These are phyloP conservation scores for Breynia disticha DNA, from an alignment of 441 rosid genomes.

Conservation along the genomic window DNA sequence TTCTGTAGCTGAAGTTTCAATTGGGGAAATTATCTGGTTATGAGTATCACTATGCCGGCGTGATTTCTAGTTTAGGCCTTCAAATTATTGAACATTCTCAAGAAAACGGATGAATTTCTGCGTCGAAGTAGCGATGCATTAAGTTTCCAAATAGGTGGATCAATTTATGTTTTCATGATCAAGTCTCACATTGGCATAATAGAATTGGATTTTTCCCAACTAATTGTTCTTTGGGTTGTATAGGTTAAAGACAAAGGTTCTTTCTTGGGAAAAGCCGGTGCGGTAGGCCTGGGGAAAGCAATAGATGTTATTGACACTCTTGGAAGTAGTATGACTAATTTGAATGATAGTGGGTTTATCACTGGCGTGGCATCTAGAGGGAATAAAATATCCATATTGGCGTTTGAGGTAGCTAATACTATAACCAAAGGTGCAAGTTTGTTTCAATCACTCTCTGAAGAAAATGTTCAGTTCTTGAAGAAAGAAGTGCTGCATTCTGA, in stretches of 20 bases:
- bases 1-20: no score
- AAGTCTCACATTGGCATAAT: no score
- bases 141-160: no score
- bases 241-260: constrained; percentile 51
- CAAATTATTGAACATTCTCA: no score
- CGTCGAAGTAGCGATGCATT: no score
- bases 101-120: no score
- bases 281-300: constrained; percentile 59
- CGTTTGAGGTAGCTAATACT: constrained; percentile 89
- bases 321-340: constrained; percentile 77
- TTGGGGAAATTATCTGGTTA: no score
- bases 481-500: constrained; percentile 52
- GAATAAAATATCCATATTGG: constrained; percentile 44
- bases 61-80: no score
- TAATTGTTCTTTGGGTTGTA: no score
- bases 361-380: constrained; percentile 48
- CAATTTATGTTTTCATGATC: no score
- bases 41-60: no score
- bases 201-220: no score
- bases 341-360: constrained; percentile 51
- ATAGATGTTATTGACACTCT: constrained; percentile 72
- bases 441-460: constrained; percentile 61
- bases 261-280: constrained; percentile 65
- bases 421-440: constrained; percentile 70
- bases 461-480: constrained; percentile 48